Conservation (phyloP, 2,329 filamentous ascomycete genomes). For the Aspergillus candidus region DNA sequence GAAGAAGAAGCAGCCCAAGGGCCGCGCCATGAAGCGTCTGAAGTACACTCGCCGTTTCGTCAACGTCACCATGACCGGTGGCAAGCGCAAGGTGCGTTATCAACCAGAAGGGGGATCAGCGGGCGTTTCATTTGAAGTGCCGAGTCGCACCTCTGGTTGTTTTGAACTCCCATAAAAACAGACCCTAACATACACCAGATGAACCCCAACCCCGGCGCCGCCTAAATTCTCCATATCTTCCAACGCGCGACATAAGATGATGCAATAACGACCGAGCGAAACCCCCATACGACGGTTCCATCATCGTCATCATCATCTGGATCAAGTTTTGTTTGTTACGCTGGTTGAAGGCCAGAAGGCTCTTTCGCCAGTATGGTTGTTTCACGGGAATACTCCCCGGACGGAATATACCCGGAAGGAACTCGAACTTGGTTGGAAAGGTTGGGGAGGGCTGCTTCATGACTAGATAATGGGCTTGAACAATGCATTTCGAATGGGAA, state of each 20-base stretch:
- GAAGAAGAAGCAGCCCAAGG: constrained; percentile 96
- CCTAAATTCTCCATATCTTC: constrained; percentile 43
- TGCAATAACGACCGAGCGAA: constrained; percentile 1
- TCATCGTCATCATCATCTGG: constrained; percentile 2
- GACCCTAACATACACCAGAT: constrained; percentile 49
- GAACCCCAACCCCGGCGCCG: constrained; percentile 76
- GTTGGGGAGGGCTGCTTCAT: neutral
- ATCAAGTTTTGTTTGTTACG: neutral
- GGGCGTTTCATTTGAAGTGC: neutral
- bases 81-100: constrained; percentile 84
- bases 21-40: constrained; percentile 94
- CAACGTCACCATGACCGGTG: constrained; percentile 93
- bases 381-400: neutral
- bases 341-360: neutral
- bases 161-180: neutral
- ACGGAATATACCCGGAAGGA: neutral
- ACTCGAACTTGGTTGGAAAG: neutral
- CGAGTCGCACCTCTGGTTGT: neutral
- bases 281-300: neutral
- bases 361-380: neutral
- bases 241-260: constrained; percentile 4
- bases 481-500: neutral
- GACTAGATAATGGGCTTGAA: constrained; percentile 3
- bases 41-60: constrained; percentile 97
- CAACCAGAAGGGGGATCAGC: neutral